These are phyloP conservation scores for Silybum marianum DNA, from an alignment of 129 eudicot genomes.

Conservation along the genomic window DNA sequence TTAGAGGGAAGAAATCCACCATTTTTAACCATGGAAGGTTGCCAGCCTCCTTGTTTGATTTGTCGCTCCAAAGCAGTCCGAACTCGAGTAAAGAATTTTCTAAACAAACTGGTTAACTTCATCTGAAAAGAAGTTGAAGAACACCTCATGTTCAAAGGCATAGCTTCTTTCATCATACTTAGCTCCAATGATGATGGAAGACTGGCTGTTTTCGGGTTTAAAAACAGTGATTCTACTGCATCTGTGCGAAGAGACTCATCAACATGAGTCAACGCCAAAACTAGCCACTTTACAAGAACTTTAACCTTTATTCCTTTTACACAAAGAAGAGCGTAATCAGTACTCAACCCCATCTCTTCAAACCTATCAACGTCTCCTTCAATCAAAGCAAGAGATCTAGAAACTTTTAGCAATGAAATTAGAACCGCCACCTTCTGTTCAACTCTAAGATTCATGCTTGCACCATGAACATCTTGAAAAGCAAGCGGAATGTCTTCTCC, in stretches of 20 bases:
- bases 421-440: conserved; percentile 87
- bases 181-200: conserved; percentile 90
- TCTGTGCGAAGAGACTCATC: conserved; percentile 95
- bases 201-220: conserved; percentile 93
- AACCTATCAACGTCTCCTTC: conserved; percentile 92
- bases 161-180: conserved; percentile 80
- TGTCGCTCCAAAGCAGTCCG: conserved; percentile 91
- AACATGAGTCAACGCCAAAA: conserved; percentile 78
- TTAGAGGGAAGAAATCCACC: conserved; percentile 22
- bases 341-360: conserved; percentile 26
- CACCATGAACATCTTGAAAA: conserved; percentile 36
- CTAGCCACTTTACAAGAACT: conserved; percentile 70
- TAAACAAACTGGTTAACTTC: conserved; percentile 91
- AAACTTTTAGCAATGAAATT: conserved; percentile 86
- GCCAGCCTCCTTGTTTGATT: conserved; percentile 70
- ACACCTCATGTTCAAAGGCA: conserved; percentile 93
- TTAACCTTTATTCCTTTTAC: conserved; percentile 72
- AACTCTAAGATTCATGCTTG: conserved; percentile 47
- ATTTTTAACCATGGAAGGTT: conserved; percentile 45
- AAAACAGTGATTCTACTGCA: conserved; percentile 90
- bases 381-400: conserved; percentile 83
- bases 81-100: conserved; percentile 91
- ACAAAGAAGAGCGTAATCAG: conserved; percentile 49
- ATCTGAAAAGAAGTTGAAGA: conserved; percentile 93
- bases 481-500: conserved; percentile 42